phyloP scores from a whole-genome alignment of 1,284 basidiomycete genomes.

The Irpex sp. region DNA sequence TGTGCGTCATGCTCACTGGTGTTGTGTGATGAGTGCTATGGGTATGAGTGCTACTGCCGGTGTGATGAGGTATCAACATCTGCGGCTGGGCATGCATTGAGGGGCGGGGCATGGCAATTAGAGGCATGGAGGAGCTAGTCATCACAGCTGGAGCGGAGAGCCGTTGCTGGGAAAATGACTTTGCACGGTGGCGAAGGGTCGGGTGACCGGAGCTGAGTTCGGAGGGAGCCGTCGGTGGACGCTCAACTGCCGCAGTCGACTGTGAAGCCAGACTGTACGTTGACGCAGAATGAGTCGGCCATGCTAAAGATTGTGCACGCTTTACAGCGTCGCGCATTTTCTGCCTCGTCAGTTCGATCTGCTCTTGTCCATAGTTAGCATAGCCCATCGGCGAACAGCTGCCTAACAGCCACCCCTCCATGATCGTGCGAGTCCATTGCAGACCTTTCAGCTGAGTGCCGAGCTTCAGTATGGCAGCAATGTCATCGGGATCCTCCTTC shows the following conservation, averaged over 20 bases:
- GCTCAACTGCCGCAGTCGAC: not conserved
- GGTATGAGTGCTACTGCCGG: not conserved
- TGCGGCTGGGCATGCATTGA: not conserved
- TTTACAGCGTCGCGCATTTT: conserved; percentile 48
- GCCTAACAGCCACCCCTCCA: conserved; percentile 50
- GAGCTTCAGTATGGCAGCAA: conserved; percentile 42
- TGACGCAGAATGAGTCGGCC: not conserved
- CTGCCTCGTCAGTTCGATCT: conserved; percentile 39
- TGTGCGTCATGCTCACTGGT: too few relatives aligned
- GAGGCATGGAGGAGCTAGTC: conserved; percentile 1
- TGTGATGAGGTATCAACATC: not conserved
- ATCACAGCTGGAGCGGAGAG: not conserved
- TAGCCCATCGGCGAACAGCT: conserved; percentile 59
- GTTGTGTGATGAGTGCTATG: too few relatives aligned
- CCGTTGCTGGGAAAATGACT: conserved; percentile 2
- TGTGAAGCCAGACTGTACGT: not conserved
- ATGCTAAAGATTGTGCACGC: conserved; percentile 18
- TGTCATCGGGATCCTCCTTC: conserved; percentile 38
- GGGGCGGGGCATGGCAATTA: not conserved
- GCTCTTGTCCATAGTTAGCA: conserved; percentile 37
- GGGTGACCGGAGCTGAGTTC: not conserved
- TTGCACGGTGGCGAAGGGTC: conserved; percentile 2
- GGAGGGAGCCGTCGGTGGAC: not conserved
- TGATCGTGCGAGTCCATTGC: conserved; percentile 46
- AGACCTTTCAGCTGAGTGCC: conserved; percentile 47